phyloP scores from a whole-genome alignment of 2,329 filamentous ascomycete species.

The Epichloe coenophiala region DNA sequence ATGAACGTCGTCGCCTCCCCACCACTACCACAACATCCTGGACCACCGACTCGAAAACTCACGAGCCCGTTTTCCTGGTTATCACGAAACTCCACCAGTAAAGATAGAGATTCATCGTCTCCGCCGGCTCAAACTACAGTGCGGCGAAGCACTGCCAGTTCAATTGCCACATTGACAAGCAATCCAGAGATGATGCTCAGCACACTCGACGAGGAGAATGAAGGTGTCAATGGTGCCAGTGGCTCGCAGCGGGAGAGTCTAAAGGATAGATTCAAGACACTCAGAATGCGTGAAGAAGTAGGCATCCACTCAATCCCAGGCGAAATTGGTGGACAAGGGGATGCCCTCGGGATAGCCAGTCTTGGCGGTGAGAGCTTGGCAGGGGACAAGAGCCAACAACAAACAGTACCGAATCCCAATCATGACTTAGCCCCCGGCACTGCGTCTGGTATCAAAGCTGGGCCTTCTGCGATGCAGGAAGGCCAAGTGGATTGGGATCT shows the following conservation, averaged over 20 bases:
- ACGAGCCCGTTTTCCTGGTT: conserved; percentile 83
- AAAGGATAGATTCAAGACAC: conserved; percentile 65
- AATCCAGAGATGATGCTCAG: conserved; percentile 70
- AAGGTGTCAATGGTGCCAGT: conserved; percentile 31
- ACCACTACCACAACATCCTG: conserved; percentile 13
- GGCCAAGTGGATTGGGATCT: conserved; percentile 93
- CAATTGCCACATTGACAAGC: conserved; percentile 63
- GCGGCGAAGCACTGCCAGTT: conserved; percentile 64
- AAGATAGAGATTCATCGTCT: conserved; percentile 42
- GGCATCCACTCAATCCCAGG: conserved; percentile 37
- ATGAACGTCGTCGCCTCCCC: conserved; percentile 18
- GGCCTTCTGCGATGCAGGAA: conserved; percentile 57
- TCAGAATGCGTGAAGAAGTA: conserved; percentile 62
- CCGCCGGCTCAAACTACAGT: conserved; percentile 33
- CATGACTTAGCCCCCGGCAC: conserved; percentile 69
- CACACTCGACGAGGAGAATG: conserved; percentile 60
- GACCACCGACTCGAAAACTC: conserved; percentile 50
- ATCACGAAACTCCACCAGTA: conserved; percentile 51
- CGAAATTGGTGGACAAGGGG: conserved; percentile 36
- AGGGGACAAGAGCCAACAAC: conserved; percentile 19
- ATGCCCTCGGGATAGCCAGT: conserved; percentile 10
- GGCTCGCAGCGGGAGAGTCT: conserved; percentile 46
- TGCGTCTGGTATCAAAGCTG: conserved; percentile 65
- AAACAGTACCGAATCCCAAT: conserved; percentile 50
- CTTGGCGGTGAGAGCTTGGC: conserved; percentile 14